Conservation (phyloP, 2,329 filamentous ascomycete species). For the Colletotrichum ledebouriae region DNA sequence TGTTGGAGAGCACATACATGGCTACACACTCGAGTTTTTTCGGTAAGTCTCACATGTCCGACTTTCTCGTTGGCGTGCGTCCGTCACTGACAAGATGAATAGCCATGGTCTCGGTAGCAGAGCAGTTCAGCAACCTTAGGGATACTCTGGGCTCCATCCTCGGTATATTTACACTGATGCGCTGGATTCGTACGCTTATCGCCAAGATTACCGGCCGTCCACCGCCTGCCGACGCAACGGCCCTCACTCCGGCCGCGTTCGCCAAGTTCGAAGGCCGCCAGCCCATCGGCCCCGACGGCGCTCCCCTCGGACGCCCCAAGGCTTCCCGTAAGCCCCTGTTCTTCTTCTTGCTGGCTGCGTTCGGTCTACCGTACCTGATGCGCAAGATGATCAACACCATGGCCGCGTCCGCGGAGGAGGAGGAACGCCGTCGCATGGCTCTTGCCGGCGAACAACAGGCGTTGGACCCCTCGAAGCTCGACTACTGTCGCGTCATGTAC, state of each 20-base stretch:
- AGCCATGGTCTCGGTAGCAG: slow-evolving; percentile 99
- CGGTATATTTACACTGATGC: slow-evolving; percentile 94
- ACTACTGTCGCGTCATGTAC: slow-evolving; percentile 95
- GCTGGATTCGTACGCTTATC: slow-evolving; percentile 92
- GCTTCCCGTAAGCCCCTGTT: slow-evolving; percentile 96
- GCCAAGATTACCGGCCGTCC: slow-evolving; percentile 94
- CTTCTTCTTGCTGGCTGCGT: slow-evolving; percentile 94
- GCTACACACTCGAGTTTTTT: slow-evolving; percentile 99
- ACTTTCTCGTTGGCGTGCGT: neutral
- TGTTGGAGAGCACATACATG: slow-evolving; percentile 99
- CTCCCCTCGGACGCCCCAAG: slow-evolving; percentile 71
- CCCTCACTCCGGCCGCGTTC: slow-evolving; percentile 92
- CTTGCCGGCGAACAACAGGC: slow-evolving; percentile 61
- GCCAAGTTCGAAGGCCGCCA: slow-evolving; percentile 85
- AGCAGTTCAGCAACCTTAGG: slow-evolving; percentile 93
- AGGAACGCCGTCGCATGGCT: slow-evolving; percentile 73
- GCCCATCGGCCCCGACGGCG: slow-evolving; percentile 69
- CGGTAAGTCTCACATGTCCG: slow-evolving; percentile 69
- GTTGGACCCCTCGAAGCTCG: slow-evolving; percentile 89
- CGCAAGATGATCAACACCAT: slow-evolving; percentile 92
- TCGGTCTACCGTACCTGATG: slow-evolving; percentile 97
- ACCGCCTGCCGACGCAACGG: slow-evolving; percentile 85
- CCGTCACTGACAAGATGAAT: slow-evolving; percentile 34
- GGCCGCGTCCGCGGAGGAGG: slow-evolving; percentile 86
- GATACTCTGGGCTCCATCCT: slow-evolving; percentile 94